Base-by-base conservation (phyloP, 2,329 filamentous ascomycete genomes). In the Pseudogymnoascus pannorum region DNA sequence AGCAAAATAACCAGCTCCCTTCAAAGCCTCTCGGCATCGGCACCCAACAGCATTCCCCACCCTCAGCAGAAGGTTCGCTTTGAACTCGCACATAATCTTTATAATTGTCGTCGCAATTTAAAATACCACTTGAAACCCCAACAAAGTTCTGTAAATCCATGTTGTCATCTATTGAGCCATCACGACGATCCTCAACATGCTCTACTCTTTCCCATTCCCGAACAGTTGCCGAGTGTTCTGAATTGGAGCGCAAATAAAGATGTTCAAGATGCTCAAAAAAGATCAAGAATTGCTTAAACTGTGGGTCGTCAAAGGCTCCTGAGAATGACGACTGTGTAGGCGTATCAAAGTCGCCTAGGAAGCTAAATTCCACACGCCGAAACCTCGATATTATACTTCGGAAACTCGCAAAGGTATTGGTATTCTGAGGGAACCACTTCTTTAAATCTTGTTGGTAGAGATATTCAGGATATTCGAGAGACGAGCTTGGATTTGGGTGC, bases 351-450 rank as follows among this genome's bases (percentile, higher is more conserved):
- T 58, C 60, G 44, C 40, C 57, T 5, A 61, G 26, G 51, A 61
- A 61, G 60, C 44, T 40, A 61, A 58, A 61, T n/a, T 58, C 16
- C 60, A 61, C 60, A 40, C 57, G 26, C 48, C 33, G 60, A 58
- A 61, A 61, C 16, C 29, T 58, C 31, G 60, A 61, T 48, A 61
- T 61, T 42, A 61, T 61, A 29, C 24, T 12, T 61, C 60, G 60
- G 20, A 61, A 61, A 42, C 44, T 58, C 36, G 48, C 60, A 11
- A 61, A 61, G 48, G 38, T 61, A 42, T 61, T 51, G 44, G 60
- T 24, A 61, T 61, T 61, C 26, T 58, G 60, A 58, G 60, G 60
- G 60, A 61, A 61, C 60, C 60, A 61, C 26, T 58, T 61, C 51
- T 36, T 26, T 38, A 61, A 59, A 33, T 61, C 60, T 26, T 58